Percentiles rank a stretch among this genome's conserved stretches.
Evolutionary conservation across 2,329 filamentous ascomycete genomes (phyloP).

Genomic region (Nemania sp.): DNA sequence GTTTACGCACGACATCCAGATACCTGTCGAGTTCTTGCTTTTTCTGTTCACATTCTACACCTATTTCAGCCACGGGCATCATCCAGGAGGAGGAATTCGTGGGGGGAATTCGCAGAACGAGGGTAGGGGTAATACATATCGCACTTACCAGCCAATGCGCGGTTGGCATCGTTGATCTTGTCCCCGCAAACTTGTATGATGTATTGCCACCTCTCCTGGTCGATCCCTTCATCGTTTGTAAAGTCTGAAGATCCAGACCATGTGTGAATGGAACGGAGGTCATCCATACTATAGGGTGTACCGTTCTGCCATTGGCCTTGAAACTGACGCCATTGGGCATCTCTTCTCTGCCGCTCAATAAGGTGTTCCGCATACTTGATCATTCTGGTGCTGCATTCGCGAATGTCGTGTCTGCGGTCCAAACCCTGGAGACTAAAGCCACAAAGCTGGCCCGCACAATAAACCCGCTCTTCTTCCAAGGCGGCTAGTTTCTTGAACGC

Average conservation of each 20-base stretch:
- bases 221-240: slow-evolving; percentile 41
- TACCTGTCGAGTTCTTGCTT: slow-evolving; percentile 26
- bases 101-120: too few species aligned
- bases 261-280: slow-evolving; percentile 44
- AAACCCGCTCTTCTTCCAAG: slow-evolving; percentile 26
- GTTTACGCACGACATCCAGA: slow-evolving; percentile 35
- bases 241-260: slow-evolving; percentile 46
- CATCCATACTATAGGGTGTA: slow-evolving; percentile 35
- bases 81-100: background rate
- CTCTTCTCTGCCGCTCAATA: slow-evolving; percentile 33
- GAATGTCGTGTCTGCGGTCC: slow-evolving; percentile 31
- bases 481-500: slow-evolving; percentile 32
- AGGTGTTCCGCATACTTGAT: slow-evolving; percentile 31
- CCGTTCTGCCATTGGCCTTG: slow-evolving; percentile 28
- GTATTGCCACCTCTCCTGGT: slow-evolving; percentile 40
- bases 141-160: slow-evolving; percentile 44
- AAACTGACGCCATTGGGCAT: slow-evolving; percentile 38
- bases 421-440: slow-evolving; percentile 33
- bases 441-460: slow-evolving; percentile 32
- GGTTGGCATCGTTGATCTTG: slow-evolving; percentile 43
- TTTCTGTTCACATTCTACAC: slow-evolving; percentile 31
- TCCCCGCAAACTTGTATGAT: slow-evolving; percentile 42
- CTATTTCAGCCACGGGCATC: slow-evolving; percentile 20
- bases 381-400: slow-evolving; percentile 34
- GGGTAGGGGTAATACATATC: background rate